Conservation (phyloP, 1,139 yeast genomes). For the Sugiyamaella neomexicana region DNA sequence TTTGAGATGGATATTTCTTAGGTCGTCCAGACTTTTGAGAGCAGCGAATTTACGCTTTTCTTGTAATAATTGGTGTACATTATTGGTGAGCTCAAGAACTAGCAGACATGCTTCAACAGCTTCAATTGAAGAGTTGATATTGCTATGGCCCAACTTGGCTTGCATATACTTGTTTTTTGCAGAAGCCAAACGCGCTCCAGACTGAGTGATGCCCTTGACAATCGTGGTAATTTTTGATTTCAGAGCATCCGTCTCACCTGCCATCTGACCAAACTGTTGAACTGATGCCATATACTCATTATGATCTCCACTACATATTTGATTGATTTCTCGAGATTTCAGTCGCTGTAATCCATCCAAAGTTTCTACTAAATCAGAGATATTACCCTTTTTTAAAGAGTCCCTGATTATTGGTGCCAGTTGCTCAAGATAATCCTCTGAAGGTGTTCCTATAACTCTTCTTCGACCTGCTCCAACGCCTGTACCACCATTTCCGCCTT, state of each 20-base stretch:
- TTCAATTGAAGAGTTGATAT: constrained; percentile 40
- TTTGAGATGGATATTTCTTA: constrained; percentile 63
- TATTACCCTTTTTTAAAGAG: constrained; percentile 57
- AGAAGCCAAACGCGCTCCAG: constrained; percentile 63
- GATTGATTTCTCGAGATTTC: constrained; percentile 65
- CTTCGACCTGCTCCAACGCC: constrained; percentile 3
- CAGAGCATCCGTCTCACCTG: constrained; percentile 54
- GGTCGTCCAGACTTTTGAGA: constrained; percentile 74
- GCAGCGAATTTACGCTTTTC: constrained; percentile 82
- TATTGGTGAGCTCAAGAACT: constrained; percentile 82
- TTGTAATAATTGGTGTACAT: constrained; percentile 76
- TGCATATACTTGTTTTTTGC: constrained; percentile 41
- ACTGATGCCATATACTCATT: constrained; percentile 53
- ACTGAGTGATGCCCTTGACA: constrained; percentile 54
- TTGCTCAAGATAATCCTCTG: constrained; percentile 77
- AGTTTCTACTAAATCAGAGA: constrained; percentile 56
- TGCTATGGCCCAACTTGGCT: constrained; percentile 34
- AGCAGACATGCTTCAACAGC: constrained; percentile 61
- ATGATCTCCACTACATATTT: constrained; percentile 61
- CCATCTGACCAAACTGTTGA: constrained; percentile 57
- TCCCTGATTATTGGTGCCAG: constrained; percentile 75
- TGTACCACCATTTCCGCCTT: constrained; percentile 16
- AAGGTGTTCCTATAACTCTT: constrained; percentile 31
- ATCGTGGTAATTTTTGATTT: constrained; percentile 55
- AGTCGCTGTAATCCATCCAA: constrained; percentile 58